A percentile compares a stretch with the other conserved stretches of the same genome.
phyloP scores from a whole-genome alignment of 2,329 filamentous ascomycete genomes.

The Huntiella decipiens region DNA sequence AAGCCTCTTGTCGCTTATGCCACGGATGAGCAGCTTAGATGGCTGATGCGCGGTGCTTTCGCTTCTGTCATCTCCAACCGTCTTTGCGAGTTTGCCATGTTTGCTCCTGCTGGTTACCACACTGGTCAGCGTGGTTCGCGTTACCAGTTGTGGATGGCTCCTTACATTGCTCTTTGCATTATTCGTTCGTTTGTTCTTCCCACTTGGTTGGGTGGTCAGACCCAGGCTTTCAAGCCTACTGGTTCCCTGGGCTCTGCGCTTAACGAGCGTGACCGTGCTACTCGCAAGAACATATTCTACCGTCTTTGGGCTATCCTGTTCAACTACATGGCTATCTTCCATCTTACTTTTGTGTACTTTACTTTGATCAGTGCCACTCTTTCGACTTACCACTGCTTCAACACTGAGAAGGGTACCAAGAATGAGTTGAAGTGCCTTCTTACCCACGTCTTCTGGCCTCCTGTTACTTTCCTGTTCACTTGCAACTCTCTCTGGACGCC shows the following conservation, averaged over 20 bases:
- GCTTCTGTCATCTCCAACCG: slow-evolving; percentile 30
- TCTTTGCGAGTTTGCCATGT: slow-evolving; percentile 38
- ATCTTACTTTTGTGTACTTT: slow-evolving; percentile 34
- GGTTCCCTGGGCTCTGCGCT: slow-evolving; percentile 36
- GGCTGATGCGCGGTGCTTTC: slow-evolving; percentile 38
- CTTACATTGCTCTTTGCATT: slow-evolving; percentile 39
- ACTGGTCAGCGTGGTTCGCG: slow-evolving; percentile 36
- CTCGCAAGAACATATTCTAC: slow-evolving; percentile 31
- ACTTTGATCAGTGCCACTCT: slow-evolving; percentile 30
- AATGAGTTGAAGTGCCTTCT: slow-evolving; percentile 32
- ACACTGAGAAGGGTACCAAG: slow-evolving; percentile 19
- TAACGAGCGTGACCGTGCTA: slow-evolving; percentile 36
- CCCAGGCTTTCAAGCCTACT: slow-evolving; percentile 40
- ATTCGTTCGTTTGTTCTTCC: slow-evolving; percentile 39
- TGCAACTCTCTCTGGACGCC: slow-evolving; percentile 38
- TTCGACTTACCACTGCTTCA: slow-evolving; percentile 31
- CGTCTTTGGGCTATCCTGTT: slow-evolving; percentile 35
- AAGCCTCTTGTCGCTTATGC: slow-evolving; percentile 38
- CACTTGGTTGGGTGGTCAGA: slow-evolving; percentile 38
- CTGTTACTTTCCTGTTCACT: slow-evolving; percentile 36
- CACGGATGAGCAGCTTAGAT: slow-evolving; percentile 32
- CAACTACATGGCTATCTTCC: slow-evolving; percentile 36
- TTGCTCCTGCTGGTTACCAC: slow-evolving; percentile 38
- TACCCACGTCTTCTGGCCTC: slow-evolving; percentile 44
- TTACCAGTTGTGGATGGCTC: slow-evolving; percentile 43